Evolutionary conservation across 176 grass and related monocot genomes (phyloP), one percentile per base, ranked within the genome.

Genomic region (Raddia guianensis): DNA sequence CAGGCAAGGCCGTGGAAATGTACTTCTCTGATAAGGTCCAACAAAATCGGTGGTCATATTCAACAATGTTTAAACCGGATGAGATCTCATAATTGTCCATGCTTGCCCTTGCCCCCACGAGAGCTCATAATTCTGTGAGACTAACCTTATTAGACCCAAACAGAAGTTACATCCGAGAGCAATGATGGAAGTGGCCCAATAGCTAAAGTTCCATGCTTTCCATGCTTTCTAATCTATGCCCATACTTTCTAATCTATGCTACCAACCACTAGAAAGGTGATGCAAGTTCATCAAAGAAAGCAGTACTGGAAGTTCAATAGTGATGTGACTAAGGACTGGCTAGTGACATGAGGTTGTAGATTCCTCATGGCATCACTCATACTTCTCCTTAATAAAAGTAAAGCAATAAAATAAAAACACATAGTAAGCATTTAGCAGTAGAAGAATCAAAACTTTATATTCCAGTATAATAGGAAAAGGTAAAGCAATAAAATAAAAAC

Each of bases 51-150:
- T 37, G 72, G 65, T 76, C 79, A 76, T 76, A 87, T 70, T 64
- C 78, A 87, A 70, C 85, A 18, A 82, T 76, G 15, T 68, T 60
- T 81, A 45, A 55, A 77, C 69, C 56, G 18, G 65, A 82, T 34
- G 35, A 87, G 35, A 70, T 87, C 64, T 77, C 72, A 87, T 82
- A 66, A 76, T 87, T 82, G 85, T 63, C 85, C 85, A 81, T 19
- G 63, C 77, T 68, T 68, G 52, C 77, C 51, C 43, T 68, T 37
- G 32, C 70, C 77, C 69, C 61, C 77, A 86, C 63, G 27, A 49
- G 42, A 42, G 52, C 61, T 16, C 40, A 81, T 62, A 13, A 68
- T 81, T 45, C 45, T 0, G 32, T 33, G 2, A 0, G 49, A 70
- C 72, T 76, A 70, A 77, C 85, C 78, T 77, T 77, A 82, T 76